Base-by-base conservation (phyloP, 2,329 filamentous ascomycete genomes). In the Cercospora sojina region DNA sequence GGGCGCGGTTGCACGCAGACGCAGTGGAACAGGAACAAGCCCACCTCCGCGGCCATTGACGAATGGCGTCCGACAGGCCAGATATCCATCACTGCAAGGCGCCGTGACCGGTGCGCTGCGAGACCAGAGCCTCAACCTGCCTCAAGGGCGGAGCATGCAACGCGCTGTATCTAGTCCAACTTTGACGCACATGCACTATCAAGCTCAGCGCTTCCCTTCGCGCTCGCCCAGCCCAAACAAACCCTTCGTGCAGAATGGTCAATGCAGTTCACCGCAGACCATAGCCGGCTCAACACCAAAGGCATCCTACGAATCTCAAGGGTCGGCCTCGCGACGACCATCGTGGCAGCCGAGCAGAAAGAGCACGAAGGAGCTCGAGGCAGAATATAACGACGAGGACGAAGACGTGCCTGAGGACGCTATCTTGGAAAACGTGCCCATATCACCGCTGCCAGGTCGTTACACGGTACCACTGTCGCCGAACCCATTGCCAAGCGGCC, bases 371-470 rank as follows among this genome's bases (percentile, higher is more conserved):
- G 87, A 93, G 73, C 82, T 92, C 61, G 91, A 95, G 76, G 86
- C 87, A 63, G 91, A 94, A 75, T 93, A 92, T 72, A 90, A 93
- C 71, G 90, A 93, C 62, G 88, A 87, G 62, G 90, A 93, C 74
- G 87, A 91, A 68, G 84, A 86, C 65, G 89, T 95, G 31, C 91
- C 91, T 0, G 91, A 93, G 27, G 91, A 91, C 62, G 85, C 91
- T 25, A 85, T 93, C 61, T 85, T 95, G 56, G 91, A 92, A 79
- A 95, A 95, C 70, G 89, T 95, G 2, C 91, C 91, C 5, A 87
- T 95, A 55, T 93, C 91, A 0, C 91, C 91, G 12, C 67, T 76
- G 60, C 73, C 74, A 8, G 74, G 74, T 41, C 73, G 74, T 20
- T 78, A 80, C 25, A 77, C 78, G 41, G 63, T 69, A 20, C 61